A percentile compares a stretch with the other conserved stretches of the same genome.
Evolutionary conservation across 208 protist genomes (phyloP).

Genomic region (Wallacemonas sp.): DNA sequence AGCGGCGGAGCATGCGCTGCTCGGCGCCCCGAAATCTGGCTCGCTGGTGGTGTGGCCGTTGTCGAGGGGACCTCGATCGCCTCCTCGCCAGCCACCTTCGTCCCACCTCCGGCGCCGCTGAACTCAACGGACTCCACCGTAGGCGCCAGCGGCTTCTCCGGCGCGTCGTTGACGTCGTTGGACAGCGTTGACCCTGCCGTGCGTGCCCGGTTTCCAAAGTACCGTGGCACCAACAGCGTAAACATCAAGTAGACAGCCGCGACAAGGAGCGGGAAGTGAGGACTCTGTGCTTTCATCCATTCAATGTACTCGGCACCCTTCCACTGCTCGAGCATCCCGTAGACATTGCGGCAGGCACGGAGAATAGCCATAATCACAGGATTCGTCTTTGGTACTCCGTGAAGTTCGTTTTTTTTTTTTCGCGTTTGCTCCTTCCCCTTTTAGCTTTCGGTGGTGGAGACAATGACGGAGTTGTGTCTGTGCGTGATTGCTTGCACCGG

Average conservation of each 20-base stretch:
- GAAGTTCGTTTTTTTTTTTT: slow-evolving; percentile 6
- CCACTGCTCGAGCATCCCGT: slow-evolving; percentile 20
- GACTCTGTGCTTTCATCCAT: slow-evolving; percentile 19
- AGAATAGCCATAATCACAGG: no score
- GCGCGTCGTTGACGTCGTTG: background rate
- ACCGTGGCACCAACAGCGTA: slow-evolving; percentile 29
- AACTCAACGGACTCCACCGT: background rate
- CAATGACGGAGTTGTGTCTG: no score
- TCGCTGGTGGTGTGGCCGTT: background rate
- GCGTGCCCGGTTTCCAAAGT: background rate
- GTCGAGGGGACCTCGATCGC: background rate
- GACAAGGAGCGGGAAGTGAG: slow-evolving; percentile 28
- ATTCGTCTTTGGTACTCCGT: background rate
- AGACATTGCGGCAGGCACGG: background rate
- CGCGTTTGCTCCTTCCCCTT: background rate
- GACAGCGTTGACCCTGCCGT: background rate
- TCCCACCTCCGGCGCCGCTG: background rate
- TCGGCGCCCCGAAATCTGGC: background rate
- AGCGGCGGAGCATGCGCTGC: background rate
- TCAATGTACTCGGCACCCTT: slow-evolving; percentile 23
- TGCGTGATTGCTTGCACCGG: no score
- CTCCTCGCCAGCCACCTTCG: slow-evolving; percentile 41
- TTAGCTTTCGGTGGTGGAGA: no score
- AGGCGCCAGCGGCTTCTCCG: background rate
- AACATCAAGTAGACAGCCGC: slow-evolving; percentile 32